Evolutionary conservation across 352 stramenopile species (phyloP), one percentile per base, ranked within the genome.

Genomic region (Pythium volutum): DNA sequence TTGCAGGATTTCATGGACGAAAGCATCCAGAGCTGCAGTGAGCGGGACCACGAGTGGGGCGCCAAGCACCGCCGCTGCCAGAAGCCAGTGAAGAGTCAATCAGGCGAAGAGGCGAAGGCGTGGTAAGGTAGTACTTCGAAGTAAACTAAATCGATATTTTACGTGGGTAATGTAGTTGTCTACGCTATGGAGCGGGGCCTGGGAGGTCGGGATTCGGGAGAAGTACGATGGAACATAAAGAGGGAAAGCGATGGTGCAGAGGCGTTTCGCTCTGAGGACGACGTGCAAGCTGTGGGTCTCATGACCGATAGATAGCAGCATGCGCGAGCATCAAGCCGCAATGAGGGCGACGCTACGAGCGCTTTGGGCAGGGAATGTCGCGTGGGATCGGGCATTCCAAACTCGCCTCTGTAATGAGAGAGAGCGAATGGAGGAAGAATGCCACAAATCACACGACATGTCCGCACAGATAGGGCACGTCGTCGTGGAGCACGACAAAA

Each of bases 401-500:
- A 15, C 26, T 45, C 36, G 10, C 45, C 26, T 64, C 47, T 51
- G 57, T 46, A 52, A 64, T 64, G 57, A 64, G 38, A 64, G 57
- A 58, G 20, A 16, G 6, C 20, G 31, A 27, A 29, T 1, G n/a
- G 20, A 22, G 10, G 34, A 18, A 7, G 16, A 4, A 53, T 25
- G 18, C 20, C 11, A 14, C 26, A 33, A 1, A 20, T 64, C 48
- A 64, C 57, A 57, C 47, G 22, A 12, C n/a, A 12, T 23, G 34
- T 48, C 41, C 61, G 49, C 75, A 85, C 51, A 89, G 55, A 36
- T 56, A 62, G 33, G 71, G 71, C 12, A 82, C 67, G 53, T 84
- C 74, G 52, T 90, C 79, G 54, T 76, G 77, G 31, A 89, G 59
- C 23, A 73, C 68, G 14, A 88, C 74, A 51, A 89, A 89, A 12